Evolutionary conservation across 2,329 filamentous ascomycete species (phyloP), one percentile per base, ranked within the genome.

Genomic region (Kalmusia sp.): DNA sequence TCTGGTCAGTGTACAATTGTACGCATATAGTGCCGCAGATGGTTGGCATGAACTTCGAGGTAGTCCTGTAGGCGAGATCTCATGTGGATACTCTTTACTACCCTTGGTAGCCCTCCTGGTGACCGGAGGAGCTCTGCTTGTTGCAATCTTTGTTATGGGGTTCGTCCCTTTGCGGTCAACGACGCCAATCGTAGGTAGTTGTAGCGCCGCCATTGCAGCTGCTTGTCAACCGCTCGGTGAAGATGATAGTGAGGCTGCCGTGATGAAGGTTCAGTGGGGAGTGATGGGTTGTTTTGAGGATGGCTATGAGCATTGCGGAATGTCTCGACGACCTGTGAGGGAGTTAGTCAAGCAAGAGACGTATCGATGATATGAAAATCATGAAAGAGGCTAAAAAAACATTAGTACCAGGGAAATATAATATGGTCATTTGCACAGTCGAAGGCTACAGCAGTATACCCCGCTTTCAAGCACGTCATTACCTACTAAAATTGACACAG

Each of bases 1-100:
- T 59, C 54, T 80, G 6, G 72, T 75, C 17, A 37, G 34, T 17
- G 34, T 37, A 1, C 59, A 61, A 2, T 63, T 78, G 31, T 46
- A 37, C 4, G 31, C 9, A 5, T 48, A 8, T 15, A 31, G 8
- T 48, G 48, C 46, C 4, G 6, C 41, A 4, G 6, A 37, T 9
- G 34, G 34, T n/a, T 19, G 34, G 15, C 7, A 8, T 8, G n/a
- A 9, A 2, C 9, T 37, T 15, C 34, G 8, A 11, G 34, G 21
- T 9, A 37, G 21, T 19, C 34, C 34, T 37, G 34, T 6, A 21
- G 21, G 15, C 1, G 6, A 11, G 12, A 5, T 37, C 6, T 37
- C 34, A 9, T 17, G n/a, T 11, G 34, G 34, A 21, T 37, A 37
- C 34, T 37, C 34, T 6, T 3, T 21, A 9, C 15, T 37, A 3